phyloP scores from a whole-genome alignment of 2,329 filamentous ascomycete species.

The Dryadomyces quercivorus region DNA sequence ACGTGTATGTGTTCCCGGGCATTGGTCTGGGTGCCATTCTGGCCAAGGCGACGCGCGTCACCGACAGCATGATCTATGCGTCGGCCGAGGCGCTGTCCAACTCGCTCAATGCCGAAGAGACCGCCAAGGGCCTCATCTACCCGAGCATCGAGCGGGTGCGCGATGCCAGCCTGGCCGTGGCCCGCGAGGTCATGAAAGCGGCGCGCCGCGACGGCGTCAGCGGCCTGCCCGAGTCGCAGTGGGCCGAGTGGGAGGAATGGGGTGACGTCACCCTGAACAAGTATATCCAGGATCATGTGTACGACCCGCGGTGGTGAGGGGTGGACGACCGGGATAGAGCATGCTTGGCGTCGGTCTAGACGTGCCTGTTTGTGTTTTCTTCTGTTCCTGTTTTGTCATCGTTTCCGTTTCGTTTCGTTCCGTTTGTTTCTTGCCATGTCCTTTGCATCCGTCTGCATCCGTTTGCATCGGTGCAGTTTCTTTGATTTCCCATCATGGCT shows the following conservation, averaged over 20 bases:
- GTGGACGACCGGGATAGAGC: background rate
- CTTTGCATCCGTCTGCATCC: background rate
- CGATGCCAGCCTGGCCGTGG: slow-evolving; percentile 76
- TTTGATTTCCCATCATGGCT: background rate
- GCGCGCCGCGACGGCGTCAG: slow-evolving; percentile 74
- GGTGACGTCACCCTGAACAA: slow-evolving; percentile 48
- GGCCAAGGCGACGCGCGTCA: slow-evolving; percentile 74
- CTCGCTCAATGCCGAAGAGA: slow-evolving; percentile 69
- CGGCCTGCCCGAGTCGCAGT: slow-evolving; percentile 52
- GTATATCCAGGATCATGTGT: slow-evolving; percentile 48
- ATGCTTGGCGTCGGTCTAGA: background rate
- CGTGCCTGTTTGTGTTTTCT: background rate
- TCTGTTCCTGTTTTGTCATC: background rate
- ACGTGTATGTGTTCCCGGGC: slow-evolving; percentile 90
- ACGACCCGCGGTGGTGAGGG: slow-evolving; percentile 34
- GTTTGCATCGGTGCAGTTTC: background rate
- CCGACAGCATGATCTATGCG: slow-evolving; percentile 94
- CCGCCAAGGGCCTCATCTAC: slow-evolving; percentile 77
- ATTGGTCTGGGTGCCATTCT: slow-evolving; percentile 90
- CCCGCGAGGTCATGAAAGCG: slow-evolving; percentile 85
- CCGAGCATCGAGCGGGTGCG: slow-evolving; percentile 83
- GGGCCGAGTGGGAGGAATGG: slow-evolving; percentile 63
- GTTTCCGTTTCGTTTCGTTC: background rate
- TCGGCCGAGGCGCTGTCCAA: slow-evolving; percentile 72
- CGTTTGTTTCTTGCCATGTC: no score